Evolutionary conservation across 1,284 basidiomycete species (phyloP), one percentile per base, ranked within the genome.

Genomic region (Inonotus hispidus): DNA sequence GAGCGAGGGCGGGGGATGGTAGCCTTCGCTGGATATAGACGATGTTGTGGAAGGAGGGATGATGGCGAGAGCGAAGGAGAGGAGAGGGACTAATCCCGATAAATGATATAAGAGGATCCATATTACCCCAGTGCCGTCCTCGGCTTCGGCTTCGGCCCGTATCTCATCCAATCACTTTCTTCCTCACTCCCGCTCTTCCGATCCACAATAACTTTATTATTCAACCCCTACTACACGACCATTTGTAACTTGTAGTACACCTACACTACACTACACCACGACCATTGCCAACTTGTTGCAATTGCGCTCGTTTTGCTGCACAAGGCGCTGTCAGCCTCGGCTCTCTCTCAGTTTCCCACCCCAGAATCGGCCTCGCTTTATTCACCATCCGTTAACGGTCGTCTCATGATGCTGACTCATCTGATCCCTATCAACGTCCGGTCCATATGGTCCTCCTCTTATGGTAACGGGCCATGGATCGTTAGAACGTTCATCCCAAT

Each of bases 51-150:
- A 52, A 39, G 37, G 21, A 21, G 21, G 47, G 23, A 14, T 61
- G 63, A 59, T 64, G 52, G 54, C 49, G 23, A 55, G 56, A 50
- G 56, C 49, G 37, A 13, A 52, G 62, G 43, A 57, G 59, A 64
- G 61, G 55, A 63, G 47, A 38, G 46, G 54, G 39, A 53, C 32
- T 59, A 61, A 53, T 57, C 55, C 37, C 61, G 60, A 64, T 65
- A 61, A 52, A 56, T 53, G 59, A 60, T 58, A 62, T 64, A 63
- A 49, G n/a, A n/a, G 52, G 41, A 43, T 43, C 41, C 41, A 6
- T 13, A n/a, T 19, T 29, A 32, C 32, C 32, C 32, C 50, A n/a
- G 50, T 38, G 50, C 50, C 53, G 37, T 21, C 29, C 16, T 54
- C 56, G 56, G 56, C 56, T 25, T 50, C 56, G 56, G 56, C 54